phyloP scores from a whole-genome alignment of 2,329 filamentous ascomycete genomes.

The Cladosporium velox region DNA sequence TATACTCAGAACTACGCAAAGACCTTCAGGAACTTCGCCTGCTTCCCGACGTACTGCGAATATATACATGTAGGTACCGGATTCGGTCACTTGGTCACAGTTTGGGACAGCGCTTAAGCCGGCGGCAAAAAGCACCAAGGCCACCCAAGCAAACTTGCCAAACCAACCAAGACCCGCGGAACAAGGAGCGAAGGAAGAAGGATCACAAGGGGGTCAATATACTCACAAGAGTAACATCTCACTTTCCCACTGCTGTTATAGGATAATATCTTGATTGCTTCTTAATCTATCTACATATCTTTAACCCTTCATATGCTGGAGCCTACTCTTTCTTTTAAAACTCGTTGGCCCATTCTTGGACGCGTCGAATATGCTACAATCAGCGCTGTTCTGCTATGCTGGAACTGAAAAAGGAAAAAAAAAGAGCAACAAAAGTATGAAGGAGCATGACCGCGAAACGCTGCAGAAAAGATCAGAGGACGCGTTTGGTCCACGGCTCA shows the following conservation, averaged over 20 bases:
- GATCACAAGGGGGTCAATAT: neutral
- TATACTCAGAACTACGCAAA: too few species aligned
- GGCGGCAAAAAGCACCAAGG: neutral
- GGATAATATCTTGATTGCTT: neutral
- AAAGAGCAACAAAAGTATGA: neutral
- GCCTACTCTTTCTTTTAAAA: neutral
- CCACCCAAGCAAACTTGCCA: neutral
- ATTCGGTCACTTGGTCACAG: too few species aligned
- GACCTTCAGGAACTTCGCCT: too few species aligned
- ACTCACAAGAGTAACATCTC: neutral
- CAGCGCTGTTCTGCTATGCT: neutral
- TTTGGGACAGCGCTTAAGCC: neutral
- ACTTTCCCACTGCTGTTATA: neutral
- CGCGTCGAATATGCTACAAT: neutral
- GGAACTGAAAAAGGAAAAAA: neutral
- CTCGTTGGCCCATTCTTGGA: neutral
- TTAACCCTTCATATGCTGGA: neutral
- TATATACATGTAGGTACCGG: too few species aligned
- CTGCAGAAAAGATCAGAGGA: neutral
- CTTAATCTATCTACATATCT: neutral
- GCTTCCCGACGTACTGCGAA: too few species aligned
- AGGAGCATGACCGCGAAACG: neutral
- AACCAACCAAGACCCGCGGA: neutral
- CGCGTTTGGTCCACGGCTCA: neutral
- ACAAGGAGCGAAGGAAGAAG: neutral